Conservation (phyloP, 345 rosid species). For the Salix udensis region DNA sequence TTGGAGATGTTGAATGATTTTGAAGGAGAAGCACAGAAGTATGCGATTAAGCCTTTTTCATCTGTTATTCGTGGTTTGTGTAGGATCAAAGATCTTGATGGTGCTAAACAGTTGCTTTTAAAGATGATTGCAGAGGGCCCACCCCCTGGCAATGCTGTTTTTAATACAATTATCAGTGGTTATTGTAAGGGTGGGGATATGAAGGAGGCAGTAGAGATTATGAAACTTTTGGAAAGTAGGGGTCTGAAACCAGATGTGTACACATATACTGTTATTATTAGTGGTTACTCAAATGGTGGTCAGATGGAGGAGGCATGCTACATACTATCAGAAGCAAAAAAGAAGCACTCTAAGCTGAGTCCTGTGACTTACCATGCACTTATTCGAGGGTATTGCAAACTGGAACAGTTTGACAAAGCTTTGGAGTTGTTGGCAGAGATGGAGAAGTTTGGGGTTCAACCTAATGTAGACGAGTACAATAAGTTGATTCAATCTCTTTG, state of each 20-base stretch:
- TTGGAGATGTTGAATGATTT: constrained; percentile 49
- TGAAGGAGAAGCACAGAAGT: constrained; percentile 43
- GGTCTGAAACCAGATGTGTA: constrained; percentile 81
- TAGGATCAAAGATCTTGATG: constrained; percentile 54
- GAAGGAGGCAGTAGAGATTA: constrained; percentile 49
- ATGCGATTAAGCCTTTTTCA: constrained; percentile 66
- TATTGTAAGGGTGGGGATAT: constrained; percentile 59
- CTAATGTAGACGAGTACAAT: constrained; percentile 65
- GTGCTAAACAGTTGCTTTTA: constrained; percentile 48
- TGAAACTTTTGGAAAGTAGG: constrained; percentile 64
- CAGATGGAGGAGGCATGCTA: constrained; percentile 62
- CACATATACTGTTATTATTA: constrained; percentile 69
- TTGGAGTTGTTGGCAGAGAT: constrained; percentile 63
- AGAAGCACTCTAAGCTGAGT: constrained; percentile 59
- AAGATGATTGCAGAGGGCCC: constrained; percentile 77
- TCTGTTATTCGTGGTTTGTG: constrained; percentile 64
- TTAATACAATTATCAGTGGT: constrained; percentile 53
- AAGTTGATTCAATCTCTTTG: constrained; percentile 80
- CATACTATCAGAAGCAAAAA: constrained; percentile 61
- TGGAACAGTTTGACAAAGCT: constrained; percentile 68
- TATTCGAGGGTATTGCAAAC: constrained; percentile 75
- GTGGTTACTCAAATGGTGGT: constrained; percentile 72
- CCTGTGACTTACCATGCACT: constrained; percentile 73
- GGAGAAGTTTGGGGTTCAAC: constrained; percentile 56
- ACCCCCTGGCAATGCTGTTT: constrained; percentile 74